These are phyloP conservation scores for Musa schizocarpa DNA, from an alignment of 176 grass and related monocot genomes.

Conservation along the genomic window DNA sequence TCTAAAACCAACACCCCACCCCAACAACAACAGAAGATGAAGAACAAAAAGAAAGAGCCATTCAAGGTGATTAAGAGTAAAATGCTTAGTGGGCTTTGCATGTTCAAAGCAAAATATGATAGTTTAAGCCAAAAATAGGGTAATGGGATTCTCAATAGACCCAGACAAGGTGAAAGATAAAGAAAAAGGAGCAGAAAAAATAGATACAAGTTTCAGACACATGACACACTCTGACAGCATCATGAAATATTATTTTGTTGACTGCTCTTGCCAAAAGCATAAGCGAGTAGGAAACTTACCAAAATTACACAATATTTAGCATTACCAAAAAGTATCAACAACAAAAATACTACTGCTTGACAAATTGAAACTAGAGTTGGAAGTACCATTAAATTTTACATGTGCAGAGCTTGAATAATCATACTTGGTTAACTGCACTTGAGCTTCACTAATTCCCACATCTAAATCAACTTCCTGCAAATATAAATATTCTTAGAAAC, in stretches of 20 bases:
- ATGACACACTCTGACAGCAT: background rate
- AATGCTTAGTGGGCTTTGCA: background rate
- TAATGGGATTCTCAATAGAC: background rate
- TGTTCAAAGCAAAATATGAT: background rate
- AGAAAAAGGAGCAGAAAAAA: background rate
- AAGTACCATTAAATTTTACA: slow-evolving; percentile 88
- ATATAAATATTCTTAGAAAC: too few relatives aligned
- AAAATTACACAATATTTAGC: slow-evolving; percentile 5
- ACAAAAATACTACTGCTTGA: background rate
- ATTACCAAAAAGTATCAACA: background rate
- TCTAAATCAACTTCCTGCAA: slow-evolving; percentile 13
- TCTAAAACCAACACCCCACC: too few relatives aligned
- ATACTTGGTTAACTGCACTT: slow-evolving; percentile 45
- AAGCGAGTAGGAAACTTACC: background rate
- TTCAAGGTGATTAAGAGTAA: background rate
- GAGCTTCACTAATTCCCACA: slow-evolving; percentile 29
- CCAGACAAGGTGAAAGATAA: background rate
- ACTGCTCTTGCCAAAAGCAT: background rate
- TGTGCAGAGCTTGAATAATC: slow-evolving; percentile 50
- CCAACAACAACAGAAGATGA: too few relatives aligned
- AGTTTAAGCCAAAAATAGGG: background rate
- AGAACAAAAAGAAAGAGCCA: too few relatives aligned
- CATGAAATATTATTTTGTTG: background rate
- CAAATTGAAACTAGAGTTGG: slow-evolving; percentile 17
- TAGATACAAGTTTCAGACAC: background rate